Evolutionary conservation across 116 monocot species (phyloP), one percentile per base, ranked within the genome.

Genomic region (Dioscorea cayenensis): DNA sequence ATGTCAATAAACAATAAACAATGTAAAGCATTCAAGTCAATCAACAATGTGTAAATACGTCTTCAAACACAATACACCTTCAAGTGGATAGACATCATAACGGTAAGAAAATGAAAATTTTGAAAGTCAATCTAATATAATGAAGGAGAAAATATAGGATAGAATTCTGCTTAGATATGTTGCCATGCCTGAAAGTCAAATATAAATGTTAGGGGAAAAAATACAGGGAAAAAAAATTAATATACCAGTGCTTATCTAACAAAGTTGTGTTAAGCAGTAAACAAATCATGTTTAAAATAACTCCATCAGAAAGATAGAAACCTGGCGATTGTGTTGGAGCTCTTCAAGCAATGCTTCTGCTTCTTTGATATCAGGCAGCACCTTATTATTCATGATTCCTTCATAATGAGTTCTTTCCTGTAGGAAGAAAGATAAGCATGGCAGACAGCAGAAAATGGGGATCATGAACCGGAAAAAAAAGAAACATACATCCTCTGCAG

Each of bases 381-480:
- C 97, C 69, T 97, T 97, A 12, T 73, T 83, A 36, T 87, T 71
- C 97, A 97, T 93, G 67, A 93, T 68, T 19, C 73, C 70, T 77
- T 97, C 84, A 78, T 93, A 97, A 72, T 97, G 86, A 55, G 61
- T 32, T 72, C 77, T 93, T 62, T 90, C 86, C 97, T 97, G 67
- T 32, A 10, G 75, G n/a, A 75, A 38, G 19, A 22, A 67, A 51
- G 51, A 55, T 5, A 18, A 16, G 16, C 1, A 55, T 18, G n/a
- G 55, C 14, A 5, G n/a, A 16, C 5, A 55, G 16, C 32, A 16
- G 55, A 55, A 12, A n/a, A 55, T 16, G n/a, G 55, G 17, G 4
- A 55, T 18, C 16, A 55, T 16, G 17, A 19, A 16, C 16, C 16
- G 1, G 12, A 62, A 62, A 2, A 62, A 22, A 23, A 23, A 62